Evolutionary conservation across 2,329 filamentous ascomycete genomes (phyloP), one percentile per base, ranked within the genome.

Genomic region (Colletotrichum cordylinicola): DNA sequence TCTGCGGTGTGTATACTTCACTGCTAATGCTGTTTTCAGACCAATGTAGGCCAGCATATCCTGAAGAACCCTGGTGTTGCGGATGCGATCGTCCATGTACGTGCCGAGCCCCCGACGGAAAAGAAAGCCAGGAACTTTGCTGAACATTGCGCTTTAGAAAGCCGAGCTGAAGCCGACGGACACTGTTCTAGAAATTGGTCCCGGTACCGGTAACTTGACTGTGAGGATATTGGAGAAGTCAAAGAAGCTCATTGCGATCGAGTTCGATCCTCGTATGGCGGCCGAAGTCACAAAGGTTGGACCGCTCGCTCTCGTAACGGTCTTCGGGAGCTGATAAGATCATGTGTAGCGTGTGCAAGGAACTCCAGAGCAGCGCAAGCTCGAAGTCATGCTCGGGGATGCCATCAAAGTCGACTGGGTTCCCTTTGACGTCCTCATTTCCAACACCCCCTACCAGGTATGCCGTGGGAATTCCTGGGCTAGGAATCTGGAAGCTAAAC

Each of bases 261-360:
- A 99, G 87, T 90, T 98, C 84, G 97, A 99, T 86, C 96, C 97
- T 24, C 91, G 97, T 82, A 98, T 98, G 97, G 96, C 95, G 15
- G 96, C 96, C 75, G 97, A 98, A 86, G 91, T 98, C 78, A 97
- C 95, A 61, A 98, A 96, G 93, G 92, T 78, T 60, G 35, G 74
- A 65, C 35, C 43, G 12, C 29, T 52, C 58, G 27, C 29, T 33
- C 12, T 27, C 37, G 27, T 21, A 31, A 52, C 52, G 35, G 60
- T 66, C 43, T 33, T 39, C 43, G 52, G n/a, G 92, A 4, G 93
- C 93, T 67, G 93, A 95, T 84, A 86, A 94, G 78, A 96, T 93
- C 37, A 96, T 27, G 24, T 29, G 18, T 52, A 98, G 86, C 94
- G 96, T 81, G 96, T 98, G 10, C 96, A 98, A 85, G 96, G 95